phyloP scores from a whole-genome alignment of 2,329 filamentous ascomycete genomes.

The Monilinia laxa region DNA sequence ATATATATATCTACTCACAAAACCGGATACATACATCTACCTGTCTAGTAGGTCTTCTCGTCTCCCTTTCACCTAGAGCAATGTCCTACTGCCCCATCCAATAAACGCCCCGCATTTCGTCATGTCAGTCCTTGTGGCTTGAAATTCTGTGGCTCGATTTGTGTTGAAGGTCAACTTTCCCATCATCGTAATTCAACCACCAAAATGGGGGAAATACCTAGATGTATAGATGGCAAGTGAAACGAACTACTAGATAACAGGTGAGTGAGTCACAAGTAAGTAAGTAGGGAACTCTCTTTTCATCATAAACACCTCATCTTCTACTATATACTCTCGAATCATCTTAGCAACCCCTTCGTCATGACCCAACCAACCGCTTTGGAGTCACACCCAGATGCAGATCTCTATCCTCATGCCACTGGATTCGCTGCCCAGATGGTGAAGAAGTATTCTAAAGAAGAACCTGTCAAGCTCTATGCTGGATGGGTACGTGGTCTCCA shows the following conservation, averaged over 20 bases:
- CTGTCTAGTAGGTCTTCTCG: not conserved
- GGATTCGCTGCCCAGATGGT: conserved; percentile 52
- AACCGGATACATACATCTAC: too few species aligned
- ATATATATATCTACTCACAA: not conserved
- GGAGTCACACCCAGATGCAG: conserved; percentile 30
- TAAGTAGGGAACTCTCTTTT: not conserved
- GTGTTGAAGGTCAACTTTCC: conserved; percentile 9
- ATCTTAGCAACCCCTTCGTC: not conserved
- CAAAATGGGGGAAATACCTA: conserved; percentile 23
- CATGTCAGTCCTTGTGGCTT: not conserved
- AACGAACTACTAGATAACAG: not conserved
- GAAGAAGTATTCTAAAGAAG: conserved; percentile 47
- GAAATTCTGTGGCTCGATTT: conserved; percentile 6
- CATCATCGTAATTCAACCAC: conserved; percentile 16
- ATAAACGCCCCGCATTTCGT: not conserved
- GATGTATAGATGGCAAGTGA: not conserved
- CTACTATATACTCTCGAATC: not conserved
- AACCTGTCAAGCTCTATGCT: conserved; percentile 64
- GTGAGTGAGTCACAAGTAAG: not conserved
- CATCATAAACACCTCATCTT: not conserved
- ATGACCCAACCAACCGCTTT: not conserved
- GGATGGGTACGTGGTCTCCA: conserved; percentile 61
- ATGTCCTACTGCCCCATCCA: not conserved
- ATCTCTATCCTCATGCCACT: conserved; percentile 47
- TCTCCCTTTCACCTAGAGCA: too few species aligned